A percentile compares a stretch with the other conserved stretches of the same genome.
Conservation (phyloP, 805 yeast genomes). For the Candida maltosa region DNA sequence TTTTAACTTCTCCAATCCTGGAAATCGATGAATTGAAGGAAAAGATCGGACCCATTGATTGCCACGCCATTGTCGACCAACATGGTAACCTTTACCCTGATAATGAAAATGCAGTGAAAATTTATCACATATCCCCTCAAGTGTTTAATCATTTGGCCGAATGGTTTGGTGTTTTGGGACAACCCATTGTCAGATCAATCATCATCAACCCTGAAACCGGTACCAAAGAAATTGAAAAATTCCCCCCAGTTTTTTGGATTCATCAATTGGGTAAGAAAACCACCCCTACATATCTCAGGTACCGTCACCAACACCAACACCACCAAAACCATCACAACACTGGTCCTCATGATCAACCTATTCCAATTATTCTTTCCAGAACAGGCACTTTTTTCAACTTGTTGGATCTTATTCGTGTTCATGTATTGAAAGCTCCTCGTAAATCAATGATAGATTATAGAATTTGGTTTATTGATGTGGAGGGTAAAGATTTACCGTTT, state of each 20-base stretch:
- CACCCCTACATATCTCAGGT: slow-evolving; percentile 5
- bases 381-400: slow-evolving; percentile 33
- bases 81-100: slow-evolving; percentile 39
- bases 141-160: slow-evolving; percentile 42
- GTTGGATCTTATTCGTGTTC: slow-evolving; percentile 20
- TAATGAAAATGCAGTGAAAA: slow-evolving; percentile 13
- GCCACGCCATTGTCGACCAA: slow-evolving; percentile 40
- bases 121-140: slow-evolving; percentile 34
- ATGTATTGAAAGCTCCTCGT: slow-evolving; percentile 17
- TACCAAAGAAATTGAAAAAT: slow-evolving; percentile 27
- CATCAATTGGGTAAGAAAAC: slow-evolving; percentile 26
- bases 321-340: slow-evolving; percentile 3
- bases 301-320: slow-evolving; percentile 7
- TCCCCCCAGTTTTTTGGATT: slow-evolving; percentile 33
- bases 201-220: slow-evolving; percentile 22
- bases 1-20: slow-evolving; percentile 29
- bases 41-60: slow-evolving; percentile 47
- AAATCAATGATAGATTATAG: slow-evolving; percentile 19
- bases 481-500: slow-evolving; percentile 18
- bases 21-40: slow-evolving; percentile 23
- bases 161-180: slow-evolving; percentile 53
- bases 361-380: slow-evolving; percentile 23
- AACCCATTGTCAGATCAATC: slow-evolving; percentile 30
- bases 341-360: slow-evolving; percentile 5
- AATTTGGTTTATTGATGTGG: slow-evolving; percentile 35